Conservation (phyloP, 2,329 filamentous ascomycete species). For the Diaporthe sp. region DNA sequence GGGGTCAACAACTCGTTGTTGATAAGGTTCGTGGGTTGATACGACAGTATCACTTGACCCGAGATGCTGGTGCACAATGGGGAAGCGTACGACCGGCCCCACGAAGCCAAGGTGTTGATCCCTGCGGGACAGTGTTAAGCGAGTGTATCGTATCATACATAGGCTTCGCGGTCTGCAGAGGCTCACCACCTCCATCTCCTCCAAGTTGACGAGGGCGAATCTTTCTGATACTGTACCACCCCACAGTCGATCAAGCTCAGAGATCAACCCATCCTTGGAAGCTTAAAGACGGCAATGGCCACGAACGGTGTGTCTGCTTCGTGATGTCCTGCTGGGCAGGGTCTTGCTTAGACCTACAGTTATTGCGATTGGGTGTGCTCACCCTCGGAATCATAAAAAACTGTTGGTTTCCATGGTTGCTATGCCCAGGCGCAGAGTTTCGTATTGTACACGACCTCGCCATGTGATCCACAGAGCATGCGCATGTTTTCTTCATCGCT, state of each 20-base stretch:
- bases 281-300: neutral
- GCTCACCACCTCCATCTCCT: neutral
- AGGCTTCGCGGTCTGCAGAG: neutral
- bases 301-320: neutral
- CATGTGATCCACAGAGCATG: slow-evolving; percentile 13
- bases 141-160: slow-evolving; percentile 22
- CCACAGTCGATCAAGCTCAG: neutral
- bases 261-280: neutral
- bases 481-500: slow-evolving; percentile 14
- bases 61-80: slow-evolving; percentile 25
- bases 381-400: neutral
- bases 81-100: slow-evolving; percentile 14
- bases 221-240: slow-evolving; percentile 19
- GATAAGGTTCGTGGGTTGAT: slow-evolving; percentile 16
- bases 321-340: neutral
- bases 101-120: slow-evolving; percentile 11
- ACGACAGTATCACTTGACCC: slow-evolving; percentile 31
- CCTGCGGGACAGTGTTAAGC: slow-evolving; percentile 2
- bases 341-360: neutral
- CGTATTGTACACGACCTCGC: neutral
- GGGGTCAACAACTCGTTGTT: neutral
- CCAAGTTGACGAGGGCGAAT: neutral
- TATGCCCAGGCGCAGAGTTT: neutral
- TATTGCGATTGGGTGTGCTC: neutral
- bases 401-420: neutral